These are phyloP conservation scores for Termitomyces sp. DNA, from an alignment of 768 basidiomycete genomes.

Conservation along the genomic window DNA sequence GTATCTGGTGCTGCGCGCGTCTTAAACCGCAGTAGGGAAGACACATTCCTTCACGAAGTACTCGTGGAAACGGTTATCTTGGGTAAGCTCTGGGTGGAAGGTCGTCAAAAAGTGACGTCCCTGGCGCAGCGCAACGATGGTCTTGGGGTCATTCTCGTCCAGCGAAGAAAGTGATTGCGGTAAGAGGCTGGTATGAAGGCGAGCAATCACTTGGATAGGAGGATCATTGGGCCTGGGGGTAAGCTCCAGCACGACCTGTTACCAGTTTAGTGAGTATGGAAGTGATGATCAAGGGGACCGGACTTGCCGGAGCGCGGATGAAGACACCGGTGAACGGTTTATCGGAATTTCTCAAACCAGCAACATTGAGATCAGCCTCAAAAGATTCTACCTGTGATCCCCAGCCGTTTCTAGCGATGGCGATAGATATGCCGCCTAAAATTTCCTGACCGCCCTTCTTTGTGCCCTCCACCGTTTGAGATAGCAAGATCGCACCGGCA, in stretches of 20 bases:
- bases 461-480: slow-evolving; percentile 66
- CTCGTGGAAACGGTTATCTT: slow-evolving; percentile 86
- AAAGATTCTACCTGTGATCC: slow-evolving; percentile 95
- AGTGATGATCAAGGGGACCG: neutral
- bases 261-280: neutral
- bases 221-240: slow-evolving; percentile 42
- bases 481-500: slow-evolving; percentile 89
- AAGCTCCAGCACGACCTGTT: slow-evolving; percentile 62
- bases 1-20: neutral
- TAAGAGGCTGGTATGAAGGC: slow-evolving; percentile 21
- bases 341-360: slow-evolving; percentile 55
- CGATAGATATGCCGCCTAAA: slow-evolving; percentile 74
- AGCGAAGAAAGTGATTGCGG: slow-evolving; percentile 34
- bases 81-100: slow-evolving; percentile 92
- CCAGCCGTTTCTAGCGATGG: slow-evolving; percentile 87
- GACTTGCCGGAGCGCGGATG: slow-evolving; percentile 85
- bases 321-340: slow-evolving; percentile 79
- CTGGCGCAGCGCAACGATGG: slow-evolving; percentile 81
- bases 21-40: slow-evolving; percentile 20
- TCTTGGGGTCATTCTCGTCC: slow-evolving; percentile 53
- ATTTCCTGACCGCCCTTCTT: slow-evolving; percentile 90
- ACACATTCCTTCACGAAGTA: slow-evolving; percentile 84
- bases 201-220: slow-evolving; percentile 65
- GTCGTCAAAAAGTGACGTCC: slow-evolving; percentile 83
- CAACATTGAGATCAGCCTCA: slow-evolving; percentile 69